phyloP scores from a whole-genome alignment of 805 yeast genomes.

The Metschnikowia picachoensis region DNA sequence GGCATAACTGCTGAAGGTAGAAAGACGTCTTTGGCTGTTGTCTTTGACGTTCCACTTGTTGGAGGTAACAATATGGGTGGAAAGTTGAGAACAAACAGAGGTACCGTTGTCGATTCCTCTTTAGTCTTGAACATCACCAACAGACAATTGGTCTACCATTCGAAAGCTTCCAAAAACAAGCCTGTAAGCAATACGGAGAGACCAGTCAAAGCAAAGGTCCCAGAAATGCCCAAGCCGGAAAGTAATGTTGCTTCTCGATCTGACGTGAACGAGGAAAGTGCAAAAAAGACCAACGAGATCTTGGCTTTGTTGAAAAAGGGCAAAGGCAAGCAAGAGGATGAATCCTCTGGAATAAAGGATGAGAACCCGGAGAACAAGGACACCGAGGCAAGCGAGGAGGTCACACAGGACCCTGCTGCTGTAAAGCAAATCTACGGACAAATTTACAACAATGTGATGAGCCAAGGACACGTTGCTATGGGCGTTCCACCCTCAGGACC shows the following conservation, averaged over 20 bases:
- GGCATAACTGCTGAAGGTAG: conserved; percentile 56
- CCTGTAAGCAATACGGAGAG: conserved; percentile 24
- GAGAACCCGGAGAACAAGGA: neutral
- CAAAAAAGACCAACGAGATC: conserved; percentile 29
- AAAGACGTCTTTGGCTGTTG: conserved; percentile 63
- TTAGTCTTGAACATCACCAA: conserved; percentile 73
- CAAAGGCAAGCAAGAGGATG: conserved; percentile 1
- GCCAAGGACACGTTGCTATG: conserved; percentile 24
- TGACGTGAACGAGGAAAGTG: conserved; percentile 14
- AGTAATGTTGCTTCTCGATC: conserved; percentile 7
- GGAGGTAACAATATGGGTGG: conserved; percentile 84
- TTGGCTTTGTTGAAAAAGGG: conserved; percentile 28
- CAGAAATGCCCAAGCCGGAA: conserved; percentile 4
- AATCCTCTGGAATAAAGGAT: neutral
- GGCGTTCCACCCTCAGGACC: conserved; percentile 10
- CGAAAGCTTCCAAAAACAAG: conserved; percentile 53
- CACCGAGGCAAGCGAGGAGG: conserved; percentile 9
- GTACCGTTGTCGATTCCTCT: conserved; percentile 77
- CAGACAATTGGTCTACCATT: conserved; percentile 72
- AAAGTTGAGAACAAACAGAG: conserved; percentile 72
- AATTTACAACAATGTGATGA: conserved; percentile 41
- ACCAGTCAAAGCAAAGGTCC: conserved; percentile 9
- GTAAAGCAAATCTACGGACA: conserved; percentile 42
- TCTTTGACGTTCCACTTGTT: conserved; percentile 79
- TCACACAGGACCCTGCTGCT: conserved; percentile 25